Base-by-base conservation (phyloP, 2,329 filamentous ascomycete species). In the Furcasterigmium sp. region DNA sequence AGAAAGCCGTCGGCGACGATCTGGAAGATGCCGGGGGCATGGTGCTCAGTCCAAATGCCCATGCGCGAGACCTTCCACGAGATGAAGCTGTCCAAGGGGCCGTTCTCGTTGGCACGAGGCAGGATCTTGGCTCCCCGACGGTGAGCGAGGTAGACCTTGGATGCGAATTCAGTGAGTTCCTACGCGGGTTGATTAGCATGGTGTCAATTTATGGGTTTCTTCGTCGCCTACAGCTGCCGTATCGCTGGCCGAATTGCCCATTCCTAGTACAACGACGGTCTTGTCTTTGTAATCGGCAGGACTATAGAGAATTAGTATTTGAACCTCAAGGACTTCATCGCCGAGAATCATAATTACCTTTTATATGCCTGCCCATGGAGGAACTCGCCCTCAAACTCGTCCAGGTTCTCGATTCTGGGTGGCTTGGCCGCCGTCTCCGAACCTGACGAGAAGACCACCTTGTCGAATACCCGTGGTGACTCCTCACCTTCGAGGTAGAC, bases 231-330 rank as follows among this genome's bases (percentile, higher is more conserved):
- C 54, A 4, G 52, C 48, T 2, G 50, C 53, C 11, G 48, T 51
- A 26, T 58, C 57, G 20, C 43, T 47, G 4, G 54, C 53, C 2
- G 57, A 55, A 34, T 57, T 58, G 3, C 56, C 57, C 34, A 56
- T 50, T 6, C 56, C 56, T 4, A 58, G 40, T 6, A 58, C 48
- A 5, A 58, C 28, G 3, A 57, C 52, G 8, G 46, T 56, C 37
- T 54, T 52, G 4, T 44, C 51, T 5, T 43, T 36, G 28, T 49
- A 54, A 6, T 47, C 41, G n/a, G 49, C 43, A 2, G 51, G 40
- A 4, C 52, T 56, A 14, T 4, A 7, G 3, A 8, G 13, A n/a
- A 5, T 20, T 23, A 25, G 15, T 4, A 3, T 15, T 5, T 26
- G 7, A 26, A 7, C 7, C 23, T 7, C 11, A 26, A 7, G 7